A percentile compares a stretch with the other conserved stretches of the same genome.
These are phyloP conservation scores for Nasturtium officinale DNA, from an alignment of 345 rosid species.

Conservation along the genomic window DNA sequence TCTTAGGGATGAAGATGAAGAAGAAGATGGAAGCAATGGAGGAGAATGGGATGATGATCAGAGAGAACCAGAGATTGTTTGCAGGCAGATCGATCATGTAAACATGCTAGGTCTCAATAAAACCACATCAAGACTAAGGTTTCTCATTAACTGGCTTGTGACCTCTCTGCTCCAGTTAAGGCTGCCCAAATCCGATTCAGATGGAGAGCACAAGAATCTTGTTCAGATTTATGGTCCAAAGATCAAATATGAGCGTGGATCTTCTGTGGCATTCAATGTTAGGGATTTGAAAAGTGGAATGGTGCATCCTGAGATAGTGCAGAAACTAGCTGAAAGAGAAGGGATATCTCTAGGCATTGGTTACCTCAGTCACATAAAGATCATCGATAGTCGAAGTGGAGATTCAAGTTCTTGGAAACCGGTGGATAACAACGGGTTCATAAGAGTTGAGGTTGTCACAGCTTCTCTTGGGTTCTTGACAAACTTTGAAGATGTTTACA, in stretches of 20 bases:
- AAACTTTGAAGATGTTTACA: constrained; percentile 95
- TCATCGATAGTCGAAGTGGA: constrained; percentile 62
- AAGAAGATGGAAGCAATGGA: constrained; percentile 56
- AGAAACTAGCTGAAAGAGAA: constrained; percentile 90
- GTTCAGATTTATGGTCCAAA: constrained; percentile 97
- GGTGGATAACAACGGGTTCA: constrained; percentile 61
- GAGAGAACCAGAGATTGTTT: constrained; percentile 86
- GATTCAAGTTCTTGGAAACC: constrained; percentile 71
- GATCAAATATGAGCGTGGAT: constrained; percentile 95
- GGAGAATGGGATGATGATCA: constrained; percentile 71
- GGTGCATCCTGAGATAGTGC: constrained; percentile 89
- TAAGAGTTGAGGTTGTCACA: constrained; percentile 88
- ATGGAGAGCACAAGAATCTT: constrained; percentile 55
- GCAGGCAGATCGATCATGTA: constrained; percentile 86
- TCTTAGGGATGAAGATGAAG: constrained; percentile 72
- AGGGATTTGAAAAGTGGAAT: constrained; percentile 70
- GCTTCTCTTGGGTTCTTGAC: constrained; percentile 95
- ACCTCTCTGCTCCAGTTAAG: constrained; percentile 89
- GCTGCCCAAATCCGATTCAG: constrained; percentile 62
- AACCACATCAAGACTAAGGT: constrained; percentile 78
- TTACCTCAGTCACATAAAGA: constrained; percentile 82
- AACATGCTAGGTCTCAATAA: constrained; percentile 96
- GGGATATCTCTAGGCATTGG: constrained; percentile 90
- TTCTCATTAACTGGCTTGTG: constrained; percentile 94
- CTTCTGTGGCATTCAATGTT: constrained; percentile 90